phyloP scores from a whole-genome alignment of 2,329 filamentous ascomycete species.

The Colletotrichum neosansevieriae region DNA sequence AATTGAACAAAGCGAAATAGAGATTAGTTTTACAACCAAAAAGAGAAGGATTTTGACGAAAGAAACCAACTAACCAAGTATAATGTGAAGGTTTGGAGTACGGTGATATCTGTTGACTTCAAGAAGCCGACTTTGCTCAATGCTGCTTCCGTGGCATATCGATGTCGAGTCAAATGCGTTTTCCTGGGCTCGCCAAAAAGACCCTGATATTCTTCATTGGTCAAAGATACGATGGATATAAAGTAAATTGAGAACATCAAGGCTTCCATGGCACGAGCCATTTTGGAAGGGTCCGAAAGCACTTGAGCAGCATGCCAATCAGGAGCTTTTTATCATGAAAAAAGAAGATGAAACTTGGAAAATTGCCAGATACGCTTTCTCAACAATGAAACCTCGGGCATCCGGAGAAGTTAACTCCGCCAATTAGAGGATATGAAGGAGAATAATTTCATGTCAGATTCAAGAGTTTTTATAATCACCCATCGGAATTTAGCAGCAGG shows the following conservation, averaged over 20 bases:
- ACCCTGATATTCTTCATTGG: constrained; percentile 66
- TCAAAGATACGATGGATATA: constrained; percentile 67
- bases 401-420: background rate
- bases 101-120: constrained; percentile 66
- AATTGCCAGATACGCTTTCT: constrained; percentile 44
- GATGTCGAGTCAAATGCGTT: constrained; percentile 63
- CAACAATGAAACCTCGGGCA: constrained; percentile 36
- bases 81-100: constrained; percentile 69
- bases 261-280: constrained; percentile 62
- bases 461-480: no score
- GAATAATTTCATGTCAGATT: no score
- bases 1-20: constrained; percentile 53
- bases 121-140: constrained; percentile 69
- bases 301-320: constrained; percentile 40
- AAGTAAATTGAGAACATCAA: constrained; percentile 74
- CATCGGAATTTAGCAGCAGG: no score
- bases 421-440: no score
- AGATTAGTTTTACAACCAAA: no score
- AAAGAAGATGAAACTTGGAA: constrained; percentile 40
- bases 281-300: constrained; percentile 9
- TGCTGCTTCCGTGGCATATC: constrained; percentile 61
- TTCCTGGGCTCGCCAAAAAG: constrained; percentile 62
- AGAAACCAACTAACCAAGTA: constrained; percentile 58
- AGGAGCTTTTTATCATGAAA: constrained; percentile 43
- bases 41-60: no score